Base-by-base conservation (phyloP, 1,284 basidiomycete species). In the Ustilago nuda region DNA sequence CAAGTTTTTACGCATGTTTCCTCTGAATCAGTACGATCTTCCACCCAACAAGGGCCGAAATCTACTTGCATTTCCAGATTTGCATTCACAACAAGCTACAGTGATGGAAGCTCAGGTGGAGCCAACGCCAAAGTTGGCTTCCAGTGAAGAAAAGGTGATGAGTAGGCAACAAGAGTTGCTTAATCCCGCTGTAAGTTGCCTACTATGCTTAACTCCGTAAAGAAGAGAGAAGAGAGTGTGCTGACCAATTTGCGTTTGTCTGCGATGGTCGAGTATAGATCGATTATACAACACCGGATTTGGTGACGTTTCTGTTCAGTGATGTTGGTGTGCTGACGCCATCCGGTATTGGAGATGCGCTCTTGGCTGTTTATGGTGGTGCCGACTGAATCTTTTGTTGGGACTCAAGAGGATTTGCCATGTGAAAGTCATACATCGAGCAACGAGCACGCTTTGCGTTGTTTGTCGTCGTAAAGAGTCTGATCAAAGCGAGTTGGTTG, bases 1-100 rank as follows among this genome's bases (percentile, higher is more conserved):
- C 90, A 99, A 99, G 88, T 98, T 99, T 87, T 92, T 98, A 83
- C 92, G 97, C 72, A 89, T 97, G 81, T 98, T 98, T 88, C 96
- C 96, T 46, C 89, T 99, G 86, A 95, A 93, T 59, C 95, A 98
- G 86, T 95, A 95, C 85, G 96, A 99, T 88, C 89, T 99, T 30
- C 96, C 96, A 8, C 55, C 65, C 11, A 57, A 68, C 45, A 46
- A 35, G 4, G 53, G 51, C 12, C 55, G 56, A 6, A 48, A 53
- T 32, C 52, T 76, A 8, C 63, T 83, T 3, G 70, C 76, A 2
- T 79, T 84, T 52, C 81, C 80, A 13, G 61, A 66, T 1, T 50
- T 61, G 11, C 56, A 62, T n/a, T 46, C 52, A 7, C n/a, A 52
- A 37, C 36, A 37, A 37, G 19, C 3, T 11, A 19, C 43, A 6